Evolutionary conservation across 2,329 filamentous ascomycete genomes (phyloP), one percentile per base, ranked within the genome.

Genomic region (Zalaria sp.): DNA sequence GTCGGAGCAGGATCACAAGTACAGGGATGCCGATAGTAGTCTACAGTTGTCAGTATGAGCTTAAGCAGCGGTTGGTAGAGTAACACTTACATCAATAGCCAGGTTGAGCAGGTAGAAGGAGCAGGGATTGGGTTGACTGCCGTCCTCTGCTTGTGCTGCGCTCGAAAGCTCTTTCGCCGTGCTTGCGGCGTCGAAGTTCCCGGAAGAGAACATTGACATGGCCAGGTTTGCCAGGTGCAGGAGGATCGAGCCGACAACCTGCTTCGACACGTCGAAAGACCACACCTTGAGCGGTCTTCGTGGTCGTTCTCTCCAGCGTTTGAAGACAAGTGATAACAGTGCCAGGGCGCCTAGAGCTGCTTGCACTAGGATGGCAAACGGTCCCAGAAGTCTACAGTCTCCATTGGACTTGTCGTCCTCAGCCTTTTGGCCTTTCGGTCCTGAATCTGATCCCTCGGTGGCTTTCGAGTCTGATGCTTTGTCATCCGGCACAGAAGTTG

Each of bases 221-320:
- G 94, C 77, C 41, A 98, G 72, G 58, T 98, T 98, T 51, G 88
- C 84, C 36, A 89, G 71, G 64, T 98, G 91, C 29, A 95, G 78
- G 59, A 98, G 72, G 37, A 87, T 80, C 27, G 87, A 93, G 25
- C 91, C 91, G 55, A 96, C 83, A 41, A 98, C 86, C 68, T 98
- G 91, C 68, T 98, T 98, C 28, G 86, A 93, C 25, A 80, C 91
- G 58, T 98, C 91, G 60, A 96, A 98, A 61, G 84, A 88, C 89
- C 91, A 98, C 50, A 98, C 87, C 71, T 93, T 93, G 56, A 96
- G 57, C 1, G 89, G 89, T 42, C 91, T 75, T 59, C 95, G 89
- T 1, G 91, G 89, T 43, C 84, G 74, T 64, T 98, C 91, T 49
- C 84, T 77, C 78, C 83, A 94, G 51, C 91, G 75, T 68, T 98